Percentiles rank a stretch among this genome's conserved stretches.
Conservation (phyloP, 495 filamentous ascomycete genomes). For the Aspergillus indologenus region DNA sequence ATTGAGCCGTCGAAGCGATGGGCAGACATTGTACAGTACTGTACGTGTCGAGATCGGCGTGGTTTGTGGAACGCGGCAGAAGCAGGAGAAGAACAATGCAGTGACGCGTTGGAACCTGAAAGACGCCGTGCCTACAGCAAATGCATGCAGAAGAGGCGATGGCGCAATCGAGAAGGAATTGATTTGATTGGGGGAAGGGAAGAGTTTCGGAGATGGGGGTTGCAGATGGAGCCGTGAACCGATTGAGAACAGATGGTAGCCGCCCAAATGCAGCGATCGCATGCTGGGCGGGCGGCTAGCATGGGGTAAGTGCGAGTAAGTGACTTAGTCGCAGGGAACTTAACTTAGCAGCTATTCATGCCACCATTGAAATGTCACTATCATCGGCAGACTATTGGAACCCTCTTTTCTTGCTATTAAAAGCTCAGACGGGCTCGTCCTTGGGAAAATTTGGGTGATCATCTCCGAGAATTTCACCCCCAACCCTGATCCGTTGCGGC, state of each 20-base stretch:
- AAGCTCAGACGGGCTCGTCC: not conserved
- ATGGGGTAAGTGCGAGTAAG: not conserved
- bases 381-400: conserved; percentile 8
- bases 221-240: no score
- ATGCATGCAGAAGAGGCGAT: not conserved
- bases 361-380: not conserved
- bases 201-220: not conserved
- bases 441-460: not conserved
- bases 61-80: not conserved
- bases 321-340: no score
- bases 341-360: no score
- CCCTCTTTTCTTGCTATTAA: conserved; percentile 5
- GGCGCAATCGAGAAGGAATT: not conserved
- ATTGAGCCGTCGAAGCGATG: not conserved
- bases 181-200: not conserved
- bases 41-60: not conserved
- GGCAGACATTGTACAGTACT: not conserved
- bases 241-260: no score
- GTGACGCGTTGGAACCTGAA: not conserved
- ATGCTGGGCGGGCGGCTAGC: not conserved
- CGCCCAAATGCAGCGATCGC: not conserved
- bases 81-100: not conserved
- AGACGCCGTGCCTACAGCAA: not conserved
- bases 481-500: not conserved
- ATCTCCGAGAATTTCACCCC: not conserved